Evolutionary conservation across 2,329 filamentous ascomycete genomes (phyloP).

Genomic region (Paraphoma sp.): DNA sequence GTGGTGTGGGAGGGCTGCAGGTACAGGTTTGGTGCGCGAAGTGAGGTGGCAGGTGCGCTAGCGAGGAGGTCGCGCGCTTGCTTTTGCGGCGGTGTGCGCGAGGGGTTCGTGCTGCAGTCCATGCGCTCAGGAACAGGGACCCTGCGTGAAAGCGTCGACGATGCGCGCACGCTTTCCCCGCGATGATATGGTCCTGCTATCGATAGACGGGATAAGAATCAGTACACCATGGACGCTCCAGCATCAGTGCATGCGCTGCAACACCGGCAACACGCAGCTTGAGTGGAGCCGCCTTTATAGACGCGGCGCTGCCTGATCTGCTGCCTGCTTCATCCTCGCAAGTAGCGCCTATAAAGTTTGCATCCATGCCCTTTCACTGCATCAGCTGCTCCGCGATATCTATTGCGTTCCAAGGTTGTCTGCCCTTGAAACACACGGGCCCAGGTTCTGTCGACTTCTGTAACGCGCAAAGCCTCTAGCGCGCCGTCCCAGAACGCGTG

Average conservation of each 20-base stretch:
- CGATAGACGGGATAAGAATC: not conserved
- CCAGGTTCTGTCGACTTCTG: not conserved
- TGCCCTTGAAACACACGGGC: not conserved
- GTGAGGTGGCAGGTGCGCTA: slow-evolving; percentile 10
- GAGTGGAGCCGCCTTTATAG: not conserved
- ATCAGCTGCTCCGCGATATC: not conserved
- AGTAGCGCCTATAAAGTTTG: not conserved
- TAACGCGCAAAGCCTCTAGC: not conserved
- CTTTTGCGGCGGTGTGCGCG: not conserved
- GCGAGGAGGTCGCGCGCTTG: not conserved
- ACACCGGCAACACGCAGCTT: not conserved
- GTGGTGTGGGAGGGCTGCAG: slow-evolving; percentile 20
- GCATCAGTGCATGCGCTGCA: not conserved
- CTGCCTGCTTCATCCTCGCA: too few species aligned
- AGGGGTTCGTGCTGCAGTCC: not conserved
- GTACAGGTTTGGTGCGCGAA: slow-evolving; percentile 14
- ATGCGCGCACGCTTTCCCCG: not conserved
- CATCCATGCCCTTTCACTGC: not conserved
- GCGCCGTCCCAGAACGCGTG: not conserved
- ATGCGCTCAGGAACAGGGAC: not conserved
- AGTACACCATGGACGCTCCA: too few species aligned
- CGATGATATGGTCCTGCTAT: not conserved
- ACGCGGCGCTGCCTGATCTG: not conserved
- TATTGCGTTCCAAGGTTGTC: not conserved
- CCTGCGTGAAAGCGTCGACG: not conserved